Evolutionary conservation across 2,329 filamentous ascomycete species (phyloP), one percentile per base, ranked within the genome.

Genomic region (Aspergillus pseudotamarii): DNA sequence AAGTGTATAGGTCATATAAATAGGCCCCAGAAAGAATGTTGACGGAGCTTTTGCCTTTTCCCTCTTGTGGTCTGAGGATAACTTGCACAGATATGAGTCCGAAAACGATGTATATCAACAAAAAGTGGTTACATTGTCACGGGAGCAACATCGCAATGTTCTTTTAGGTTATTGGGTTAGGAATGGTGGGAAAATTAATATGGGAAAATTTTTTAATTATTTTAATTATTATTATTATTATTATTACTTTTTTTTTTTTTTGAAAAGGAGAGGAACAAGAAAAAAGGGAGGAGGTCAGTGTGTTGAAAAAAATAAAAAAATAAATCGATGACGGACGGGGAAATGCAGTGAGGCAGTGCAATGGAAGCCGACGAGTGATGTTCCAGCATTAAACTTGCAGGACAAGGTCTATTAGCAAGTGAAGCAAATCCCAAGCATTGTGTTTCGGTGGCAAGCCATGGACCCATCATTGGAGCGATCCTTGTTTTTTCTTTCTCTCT

Each of bases 261-360:
- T 28, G 3, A 48, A 48, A 48, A 48, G 45, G 45, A 48, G 45
- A 26, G 10, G 14, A 26, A 48, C 45, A 48, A 41, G 45, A 26
- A 48, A 48, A 48, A 48, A 48, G 45, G 45, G 45, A 48, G 45
- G 45, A 53, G 38, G 38, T n/a, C 38, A 41, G 38, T 41, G 38
- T n/a, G 38, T 41, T 16, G 19, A 41, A 41, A 38, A 38, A 38
- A 6, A 26, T 26, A 1, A 46, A 61, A 53, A 53, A 59, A 26
- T 28, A 56, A 56, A 56, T 55, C 41, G 23, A 26, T 51, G 48
- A 57, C 54, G 43, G 59, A 45, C 54, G 43, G 59, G 36, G 58
- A 58, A 41, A 53, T 38, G 53, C 45, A 71, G 23, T 72, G 73
- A 74, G 73, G 73, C 73, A 74, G 73, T 75, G 73, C 73, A 75